A percentile compares a stretch with the other conserved stretches of the same genome.
phyloP scores from a whole-genome alignment of 2,329 filamentous ascomycete species.

The Aphanocladium album region DNA sequence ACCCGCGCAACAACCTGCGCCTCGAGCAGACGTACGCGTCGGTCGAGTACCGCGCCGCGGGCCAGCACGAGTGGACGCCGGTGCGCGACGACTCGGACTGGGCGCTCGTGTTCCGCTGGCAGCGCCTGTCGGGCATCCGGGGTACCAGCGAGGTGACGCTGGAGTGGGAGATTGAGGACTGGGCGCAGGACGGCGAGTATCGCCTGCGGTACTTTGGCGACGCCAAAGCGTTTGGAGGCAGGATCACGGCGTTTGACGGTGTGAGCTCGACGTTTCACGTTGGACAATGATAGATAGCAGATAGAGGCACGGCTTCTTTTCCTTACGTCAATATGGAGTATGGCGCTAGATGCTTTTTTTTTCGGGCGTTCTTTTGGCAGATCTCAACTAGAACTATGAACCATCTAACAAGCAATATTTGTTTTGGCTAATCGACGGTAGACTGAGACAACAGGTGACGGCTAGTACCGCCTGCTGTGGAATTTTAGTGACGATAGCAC shows the following conservation, averaged over 20 bases:
- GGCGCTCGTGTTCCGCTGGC: constrained; percentile 76
- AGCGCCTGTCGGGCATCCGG: constrained; percentile 61
- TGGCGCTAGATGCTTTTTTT: neutral
- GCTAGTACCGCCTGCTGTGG: no score
- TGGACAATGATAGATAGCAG: neutral
- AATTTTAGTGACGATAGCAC: no score
- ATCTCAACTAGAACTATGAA: no score
- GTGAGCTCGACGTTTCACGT: constrained; percentile 48
- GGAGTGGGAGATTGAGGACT: constrained; percentile 70
- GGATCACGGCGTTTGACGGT: constrained; percentile 64
- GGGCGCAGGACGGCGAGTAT: constrained; percentile 59
- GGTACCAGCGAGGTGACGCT: constrained; percentile 73
- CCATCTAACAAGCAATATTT: no score
- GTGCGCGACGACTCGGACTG: constrained; percentile 78
- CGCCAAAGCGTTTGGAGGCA: constrained; percentile 59
- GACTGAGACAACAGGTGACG: no score
- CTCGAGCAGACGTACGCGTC: constrained; percentile 73
- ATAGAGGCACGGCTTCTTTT: neutral
- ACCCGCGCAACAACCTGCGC: constrained; percentile 79
- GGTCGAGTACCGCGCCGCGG: constrained; percentile 49
- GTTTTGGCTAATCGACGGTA: no score
- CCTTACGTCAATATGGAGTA: neutral
- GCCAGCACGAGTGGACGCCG: constrained; percentile 49
- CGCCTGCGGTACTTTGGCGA: constrained; percentile 78
- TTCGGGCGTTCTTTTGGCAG: no score